Evolutionary conservation across 2,329 filamentous ascomycete genomes (phyloP).

Genomic region (Ceratocystiopsis brevicomis): DNA sequence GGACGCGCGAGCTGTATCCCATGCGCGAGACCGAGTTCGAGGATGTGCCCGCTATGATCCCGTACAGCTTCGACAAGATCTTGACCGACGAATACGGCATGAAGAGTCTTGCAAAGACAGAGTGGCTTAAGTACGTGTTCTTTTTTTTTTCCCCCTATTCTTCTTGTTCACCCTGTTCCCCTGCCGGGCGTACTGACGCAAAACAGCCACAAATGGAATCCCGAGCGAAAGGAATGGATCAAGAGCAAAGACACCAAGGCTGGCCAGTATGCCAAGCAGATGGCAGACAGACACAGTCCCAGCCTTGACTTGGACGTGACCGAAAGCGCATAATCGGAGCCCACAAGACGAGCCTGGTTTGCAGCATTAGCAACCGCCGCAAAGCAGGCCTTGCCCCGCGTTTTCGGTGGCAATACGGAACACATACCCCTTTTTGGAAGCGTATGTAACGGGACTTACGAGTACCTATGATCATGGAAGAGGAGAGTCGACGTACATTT

Average conservation of each 20-base stretch:
- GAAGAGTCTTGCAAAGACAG: conserved; percentile 39
- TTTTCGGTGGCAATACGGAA: too few species aligned
- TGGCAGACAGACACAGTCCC: background rate
- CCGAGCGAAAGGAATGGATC: conserved; percentile 37
- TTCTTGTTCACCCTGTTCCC: too few species aligned
- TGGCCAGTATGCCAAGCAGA: background rate
- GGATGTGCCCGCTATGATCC: conserved; percentile 50
- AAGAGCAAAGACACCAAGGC: conserved; percentile 1
- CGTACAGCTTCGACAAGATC: conserved; percentile 48
- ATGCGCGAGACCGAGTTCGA: conserved; percentile 58
- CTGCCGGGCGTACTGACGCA: background rate
- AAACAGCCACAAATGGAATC: conserved; percentile 39
- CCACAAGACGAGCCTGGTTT: too few species aligned
- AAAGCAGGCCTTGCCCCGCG: too few species aligned
- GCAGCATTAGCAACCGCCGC: too few species aligned
- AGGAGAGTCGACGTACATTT: too few species aligned
- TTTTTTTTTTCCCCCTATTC: too few species aligned
- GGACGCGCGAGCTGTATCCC: conserved; percentile 53
- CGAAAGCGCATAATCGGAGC: too few species aligned
- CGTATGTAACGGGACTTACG: too few species aligned
- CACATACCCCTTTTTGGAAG: too few species aligned
- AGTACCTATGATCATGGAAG: too few species aligned
- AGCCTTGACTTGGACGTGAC: too few species aligned
- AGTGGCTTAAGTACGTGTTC: conserved; percentile 20
- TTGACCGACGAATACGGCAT: conserved; percentile 45